Evolutionary conservation across 176 grass and related monocot species (phyloP), one percentile per base, ranked within the genome.

Genomic region (Musa acuminata): DNA sequence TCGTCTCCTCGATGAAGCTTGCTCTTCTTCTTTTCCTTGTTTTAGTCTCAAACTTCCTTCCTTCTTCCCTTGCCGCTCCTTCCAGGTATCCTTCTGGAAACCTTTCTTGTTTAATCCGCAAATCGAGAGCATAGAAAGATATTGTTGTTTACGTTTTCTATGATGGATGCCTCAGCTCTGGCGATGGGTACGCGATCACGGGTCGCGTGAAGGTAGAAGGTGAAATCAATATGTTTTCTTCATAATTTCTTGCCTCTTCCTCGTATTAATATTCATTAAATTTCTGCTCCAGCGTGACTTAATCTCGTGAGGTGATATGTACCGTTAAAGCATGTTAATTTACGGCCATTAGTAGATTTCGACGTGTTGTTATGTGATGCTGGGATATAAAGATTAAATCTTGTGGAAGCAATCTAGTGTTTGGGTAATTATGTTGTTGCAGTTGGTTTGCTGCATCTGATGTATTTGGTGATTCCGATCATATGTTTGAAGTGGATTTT

Each of bases 181-280:
- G 57, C 1, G 93, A 88, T 51, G 90, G 93, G 8, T 76, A 92
- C 79, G 74, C 83, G 48, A 90, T 97, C 77, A 87, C 90, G 14
- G 93, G 93, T 17, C 89, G 85, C 72, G 19, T 97, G 80, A 93
- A 97, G 81, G 80, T 90, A 43, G 90, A 85, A 1, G 87, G 93
- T 93, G 66, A 88, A 87, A 29, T 84, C 2, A 9, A 43, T 64
- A 26, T 75, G 20, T 75, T 16, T 52, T 29, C 13, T 23, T 67
- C 49, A n/a, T n/a, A 27, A 27, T 10, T 2, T 17, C 50, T 13
- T 1, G 20, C 64, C 26, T 9, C 1, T 29, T 27, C 13, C 23
- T 11, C 27, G 27, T 35, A 24, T 24, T 24, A 26, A 24, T 29
- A 13, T 19, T 7, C 14, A 20, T n/a, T n/a, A 8, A n/a, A 1